Evolutionary conservation across 768 basidiomycete genomes (phyloP).

Genomic region (Psilocybe tampanensis): DNA sequence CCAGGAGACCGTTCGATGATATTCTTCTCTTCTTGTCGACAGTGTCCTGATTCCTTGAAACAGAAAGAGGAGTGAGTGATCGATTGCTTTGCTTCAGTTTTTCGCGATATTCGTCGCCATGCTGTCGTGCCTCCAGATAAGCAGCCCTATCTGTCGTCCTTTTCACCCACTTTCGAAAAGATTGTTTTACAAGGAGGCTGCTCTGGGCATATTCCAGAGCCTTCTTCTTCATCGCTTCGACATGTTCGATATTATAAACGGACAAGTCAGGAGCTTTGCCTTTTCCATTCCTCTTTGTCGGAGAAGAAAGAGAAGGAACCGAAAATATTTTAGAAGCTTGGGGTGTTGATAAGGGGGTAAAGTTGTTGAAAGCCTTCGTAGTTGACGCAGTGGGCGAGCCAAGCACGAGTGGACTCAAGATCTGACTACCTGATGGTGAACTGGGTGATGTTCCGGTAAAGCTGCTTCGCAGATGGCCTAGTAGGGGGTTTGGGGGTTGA

Average conservation of each 20-base stretch:
- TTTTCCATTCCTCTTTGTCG: slow-evolving; percentile 25
- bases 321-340: slow-evolving; percentile 15
- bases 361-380: slow-evolving; percentile 29
- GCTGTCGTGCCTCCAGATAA: slow-evolving; percentile 64
- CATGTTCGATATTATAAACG: slow-evolving; percentile 32
- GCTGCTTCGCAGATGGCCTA: slow-evolving; percentile 33
- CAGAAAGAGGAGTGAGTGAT: slow-evolving; percentile 13
- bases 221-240: slow-evolving; percentile 40
- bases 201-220: slow-evolving; percentile 45
- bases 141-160: slow-evolving; percentile 45
- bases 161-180: slow-evolving; percentile 50
- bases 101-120: slow-evolving; percentile 62
- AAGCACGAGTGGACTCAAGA: slow-evolving; percentile 46
- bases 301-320: slow-evolving; percentile 4
- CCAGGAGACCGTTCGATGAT: slow-evolving; percentile 21
- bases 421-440: slow-evolving; percentile 24
- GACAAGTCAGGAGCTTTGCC: slow-evolving; percentile 32
- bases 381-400: slow-evolving; percentile 32
- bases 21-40: slow-evolving; percentile 37
- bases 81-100: slow-evolving; percentile 36
- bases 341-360: slow-evolving; percentile 27
- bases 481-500: slow-evolving; percentile 32
- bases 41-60: slow-evolving; percentile 3
- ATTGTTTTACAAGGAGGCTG: slow-evolving; percentile 40
- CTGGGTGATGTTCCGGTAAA: slow-evolving; percentile 22